Evolutionary conservation across 352 stramenopile genomes (phyloP).

Genomic region (Globisporangium paroecandrum): DNA sequence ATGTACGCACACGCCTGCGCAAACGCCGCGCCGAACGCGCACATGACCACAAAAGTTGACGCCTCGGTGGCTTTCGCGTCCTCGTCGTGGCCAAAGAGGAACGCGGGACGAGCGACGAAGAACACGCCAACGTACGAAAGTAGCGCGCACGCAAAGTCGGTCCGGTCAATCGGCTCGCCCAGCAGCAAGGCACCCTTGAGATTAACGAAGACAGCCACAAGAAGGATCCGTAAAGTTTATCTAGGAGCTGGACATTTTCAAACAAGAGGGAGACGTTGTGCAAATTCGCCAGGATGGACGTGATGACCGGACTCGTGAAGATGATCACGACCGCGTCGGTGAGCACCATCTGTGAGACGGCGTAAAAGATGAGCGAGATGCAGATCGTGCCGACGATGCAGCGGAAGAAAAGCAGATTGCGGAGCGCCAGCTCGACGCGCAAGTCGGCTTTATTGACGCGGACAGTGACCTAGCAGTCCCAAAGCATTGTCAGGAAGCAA

Average conservation of each 20-base stretch:
- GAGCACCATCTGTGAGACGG: conserved; percentile 69
- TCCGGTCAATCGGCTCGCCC: conserved; percentile 37
- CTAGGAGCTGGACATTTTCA: no score
- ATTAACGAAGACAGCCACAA: neutral
- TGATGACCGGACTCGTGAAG: conserved; percentile 59
- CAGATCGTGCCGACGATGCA: conserved; percentile 50
- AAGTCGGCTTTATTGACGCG: conserved; percentile 36
- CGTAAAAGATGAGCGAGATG: conserved; percentile 55
- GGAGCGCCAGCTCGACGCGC: conserved; percentile 29
- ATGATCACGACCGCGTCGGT: conserved; percentile 67
- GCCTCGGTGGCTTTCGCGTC: conserved; percentile 17
- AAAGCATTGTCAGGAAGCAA: no score
- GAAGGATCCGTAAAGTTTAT: no score
- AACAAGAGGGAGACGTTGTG: neutral
- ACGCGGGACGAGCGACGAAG: conserved; percentile 54
- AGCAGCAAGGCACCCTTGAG: conserved; percentile 43
- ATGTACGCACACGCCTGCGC: conserved; percentile 55
- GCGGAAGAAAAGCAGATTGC: conserved; percentile 42
- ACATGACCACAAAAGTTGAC: conserved; percentile 29
- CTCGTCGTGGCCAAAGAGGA: conserved; percentile 33
- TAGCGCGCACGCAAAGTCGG: conserved; percentile 44
- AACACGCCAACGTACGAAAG: conserved; percentile 59
- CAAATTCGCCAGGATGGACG: conserved; percentile 43
- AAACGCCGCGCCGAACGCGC: conserved; percentile 37
- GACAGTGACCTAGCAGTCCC: conserved; percentile 1